Evolutionary conservation across 176 grass and related monocot genomes (phyloP).

Genomic region (Tillandsia leiboldiana): DNA sequence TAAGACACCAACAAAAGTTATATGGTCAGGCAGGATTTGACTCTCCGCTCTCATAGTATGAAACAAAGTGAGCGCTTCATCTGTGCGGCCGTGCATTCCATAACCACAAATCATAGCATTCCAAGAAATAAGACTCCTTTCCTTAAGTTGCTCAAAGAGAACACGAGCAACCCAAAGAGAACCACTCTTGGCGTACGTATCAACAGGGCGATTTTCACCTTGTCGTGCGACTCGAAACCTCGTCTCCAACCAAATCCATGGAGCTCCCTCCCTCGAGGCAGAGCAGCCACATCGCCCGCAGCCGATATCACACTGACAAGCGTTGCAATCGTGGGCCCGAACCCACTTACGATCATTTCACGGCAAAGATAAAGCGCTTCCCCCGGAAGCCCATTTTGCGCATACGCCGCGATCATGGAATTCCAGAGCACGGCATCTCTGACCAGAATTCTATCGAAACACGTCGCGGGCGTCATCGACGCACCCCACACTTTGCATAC

Average conservation of each 20-base stretch:
- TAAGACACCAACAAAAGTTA: constrained; percentile 61
- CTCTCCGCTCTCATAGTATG: constrained; percentile 33
- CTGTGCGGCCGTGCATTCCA: constrained; percentile 58
- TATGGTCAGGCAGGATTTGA: constrained; percentile 43
- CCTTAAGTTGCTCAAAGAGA: constrained; percentile 48
- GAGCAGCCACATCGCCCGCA: constrained; percentile 33
- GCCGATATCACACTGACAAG: constrained; percentile 50
- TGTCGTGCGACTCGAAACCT: constrained; percentile 39
- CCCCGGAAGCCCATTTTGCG: constrained; percentile 44
- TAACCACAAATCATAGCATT: constrained; percentile 81
- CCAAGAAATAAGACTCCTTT: constrained; percentile 50
- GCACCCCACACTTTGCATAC: constrained; percentile 62
- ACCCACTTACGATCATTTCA: constrained; percentile 35
- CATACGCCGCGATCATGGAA: constrained; percentile 58
- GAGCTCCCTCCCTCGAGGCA: constrained; percentile 68
- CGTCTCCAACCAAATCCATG: constrained; percentile 59
- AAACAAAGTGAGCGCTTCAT: constrained; percentile 40
- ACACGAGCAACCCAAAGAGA: constrained; percentile 37
- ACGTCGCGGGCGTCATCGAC: constrained; percentile 33
- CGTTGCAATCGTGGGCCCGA: constrained; percentile 37
- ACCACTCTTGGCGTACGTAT: constrained; percentile 77
- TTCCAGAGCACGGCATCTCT: constrained; percentile 60
- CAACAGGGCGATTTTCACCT: constrained; percentile 59
- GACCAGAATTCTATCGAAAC: constrained; percentile 27
- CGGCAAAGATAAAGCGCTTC: constrained; percentile 44